These are phyloP conservation scores for Aspergillus neoniger DNA, from an alignment of 2,329 filamentous ascomycete species.

Conservation along the genomic window DNA sequence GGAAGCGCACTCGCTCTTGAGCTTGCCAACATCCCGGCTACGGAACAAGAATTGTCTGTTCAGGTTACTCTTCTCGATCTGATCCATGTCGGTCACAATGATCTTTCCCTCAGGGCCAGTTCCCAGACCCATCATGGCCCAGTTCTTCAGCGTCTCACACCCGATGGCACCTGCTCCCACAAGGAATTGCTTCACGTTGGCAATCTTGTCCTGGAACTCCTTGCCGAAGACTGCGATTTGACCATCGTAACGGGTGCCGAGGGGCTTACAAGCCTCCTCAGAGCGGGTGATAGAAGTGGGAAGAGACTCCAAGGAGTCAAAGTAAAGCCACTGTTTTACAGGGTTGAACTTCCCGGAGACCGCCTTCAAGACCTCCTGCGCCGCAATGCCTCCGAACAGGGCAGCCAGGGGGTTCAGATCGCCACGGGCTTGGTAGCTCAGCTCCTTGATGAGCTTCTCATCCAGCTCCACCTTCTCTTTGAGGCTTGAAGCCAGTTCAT, in stretches of 20 bases:
- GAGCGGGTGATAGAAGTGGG: slow-evolving; percentile 73
- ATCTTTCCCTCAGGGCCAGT: slow-evolving; percentile 87
- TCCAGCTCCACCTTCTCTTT: slow-evolving; percentile 80
- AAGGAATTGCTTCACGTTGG: slow-evolving; percentile 87
- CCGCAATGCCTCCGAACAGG: slow-evolving; percentile 89
- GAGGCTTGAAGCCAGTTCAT: slow-evolving; percentile 65
- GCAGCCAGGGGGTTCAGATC: slow-evolving; percentile 91
- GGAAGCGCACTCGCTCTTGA: slow-evolving; percentile 95
- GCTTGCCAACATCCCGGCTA: slow-evolving; percentile 84
- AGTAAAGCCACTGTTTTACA: slow-evolving; percentile 95
- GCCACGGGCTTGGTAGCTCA: slow-evolving; percentile 91
- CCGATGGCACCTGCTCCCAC: slow-evolving; percentile 97
- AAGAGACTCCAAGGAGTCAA: slow-evolving; percentile 95
- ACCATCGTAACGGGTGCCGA: slow-evolving; percentile 86
- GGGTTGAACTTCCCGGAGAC: slow-evolving; percentile 97
- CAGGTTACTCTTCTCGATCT: slow-evolving; percentile 97
- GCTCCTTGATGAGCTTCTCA: slow-evolving; percentile 87
- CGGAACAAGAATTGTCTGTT: slow-evolving; percentile 98
- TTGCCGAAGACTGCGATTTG: slow-evolving; percentile 95
- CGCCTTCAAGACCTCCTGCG: slow-evolving; percentile 93
- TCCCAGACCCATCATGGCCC: slow-evolving; percentile 96
- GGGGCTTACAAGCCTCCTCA: slow-evolving; percentile 84
- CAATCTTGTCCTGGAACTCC: slow-evolving; percentile 91
- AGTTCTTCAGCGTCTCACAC: slow-evolving; percentile 99
- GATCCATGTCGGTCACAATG: slow-evolving; percentile 94